These are phyloP conservation scores for Onygenales sp. DNA, from an alignment of 2,329 filamentous ascomycete species.

Conservation along the genomic window DNA sequence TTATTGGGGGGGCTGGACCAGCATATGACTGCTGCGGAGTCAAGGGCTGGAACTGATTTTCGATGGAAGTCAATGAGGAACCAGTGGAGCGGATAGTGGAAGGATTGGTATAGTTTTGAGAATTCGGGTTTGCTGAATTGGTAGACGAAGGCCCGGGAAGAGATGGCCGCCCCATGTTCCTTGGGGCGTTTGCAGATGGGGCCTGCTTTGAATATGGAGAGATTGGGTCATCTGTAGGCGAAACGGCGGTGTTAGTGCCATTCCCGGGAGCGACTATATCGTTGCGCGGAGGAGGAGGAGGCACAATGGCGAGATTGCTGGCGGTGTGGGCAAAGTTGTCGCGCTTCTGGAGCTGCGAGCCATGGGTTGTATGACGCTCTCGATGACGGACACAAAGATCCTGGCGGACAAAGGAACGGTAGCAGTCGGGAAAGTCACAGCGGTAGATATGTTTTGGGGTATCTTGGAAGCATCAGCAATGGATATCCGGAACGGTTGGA, in stretches of 20 bases:
- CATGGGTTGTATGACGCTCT: constrained; percentile 63
- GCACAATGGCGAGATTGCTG: constrained; percentile 10
- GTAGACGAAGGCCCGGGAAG: constrained; percentile 7
- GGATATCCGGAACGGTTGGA: not conserved
- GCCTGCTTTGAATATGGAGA: constrained; percentile 6
- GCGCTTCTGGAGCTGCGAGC: constrained; percentile 42
- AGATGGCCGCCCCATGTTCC: not conserved
- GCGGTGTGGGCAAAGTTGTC: constrained; percentile 33
- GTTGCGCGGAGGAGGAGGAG: constrained; percentile 5
- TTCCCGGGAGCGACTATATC: constrained; percentile 11
- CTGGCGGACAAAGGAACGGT: constrained; percentile 82
- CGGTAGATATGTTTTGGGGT: constrained; percentile 90
- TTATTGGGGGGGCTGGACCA: constrained; percentile 16
- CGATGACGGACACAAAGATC: constrained; percentile 82
- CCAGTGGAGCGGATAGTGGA: constrained; percentile 1
- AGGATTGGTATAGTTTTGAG: constrained; percentile 11
- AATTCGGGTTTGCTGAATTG: constrained; percentile 8
- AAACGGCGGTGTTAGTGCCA: constrained; percentile 21
- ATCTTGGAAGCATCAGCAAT: constrained; percentile 42
- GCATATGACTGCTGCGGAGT: constrained; percentile 17
- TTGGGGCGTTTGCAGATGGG: not conserved
- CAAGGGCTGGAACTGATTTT: constrained; percentile 18
- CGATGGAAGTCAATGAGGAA: constrained; percentile 23
- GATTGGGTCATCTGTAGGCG: constrained; percentile 5
- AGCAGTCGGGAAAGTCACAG: constrained; percentile 87